Conservation (phyloP, 2,329 filamentous ascomycete genomes). For the Aspergillus sp. region DNA sequence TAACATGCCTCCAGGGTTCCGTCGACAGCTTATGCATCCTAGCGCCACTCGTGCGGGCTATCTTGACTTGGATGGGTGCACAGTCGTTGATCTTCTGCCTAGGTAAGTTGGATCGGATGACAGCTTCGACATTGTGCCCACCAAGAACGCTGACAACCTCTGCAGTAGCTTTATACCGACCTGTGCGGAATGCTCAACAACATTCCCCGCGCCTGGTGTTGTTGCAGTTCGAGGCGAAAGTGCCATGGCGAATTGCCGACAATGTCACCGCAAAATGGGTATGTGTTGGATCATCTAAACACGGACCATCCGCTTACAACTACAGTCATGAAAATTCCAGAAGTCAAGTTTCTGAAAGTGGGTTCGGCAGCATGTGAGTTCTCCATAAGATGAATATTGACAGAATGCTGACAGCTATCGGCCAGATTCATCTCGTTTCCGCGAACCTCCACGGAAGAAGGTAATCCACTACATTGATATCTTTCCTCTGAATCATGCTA, state of each 20-base stretch:
- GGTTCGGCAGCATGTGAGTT: constrained; percentile 56
- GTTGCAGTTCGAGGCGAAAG: constrained; percentile 73
- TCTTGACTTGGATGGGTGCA: constrained; percentile 73
- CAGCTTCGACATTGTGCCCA: neutral
- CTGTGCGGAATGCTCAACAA: constrained; percentile 72
- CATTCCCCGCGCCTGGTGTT: constrained; percentile 63
- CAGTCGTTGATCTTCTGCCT: constrained; percentile 73
- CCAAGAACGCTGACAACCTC: constrained; percentile 7
- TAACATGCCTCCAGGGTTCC: constrained; percentile 50
- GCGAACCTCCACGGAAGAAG: constrained; percentile 38
- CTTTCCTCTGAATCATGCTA: neutral
- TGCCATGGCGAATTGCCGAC: constrained; percentile 72
- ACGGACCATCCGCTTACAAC: neutral
- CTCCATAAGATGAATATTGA: neutral
- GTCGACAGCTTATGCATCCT: constrained; percentile 70
- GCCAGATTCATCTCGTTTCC: constrained; percentile 33
- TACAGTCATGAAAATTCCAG: constrained; percentile 69
- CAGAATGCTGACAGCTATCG: neutral
- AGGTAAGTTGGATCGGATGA: constrained; percentile 48
- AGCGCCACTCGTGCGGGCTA: constrained; percentile 76
- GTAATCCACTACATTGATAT: constrained; percentile 28
- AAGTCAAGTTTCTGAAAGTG: constrained; percentile 75
- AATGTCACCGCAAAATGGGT: constrained; percentile 78
- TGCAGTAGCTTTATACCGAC: constrained; percentile 74
- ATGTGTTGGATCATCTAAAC: constrained; percentile 20